Base-by-base conservation (phyloP, 805 yeast species). In the Suhomyces xylopsoci region DNA sequence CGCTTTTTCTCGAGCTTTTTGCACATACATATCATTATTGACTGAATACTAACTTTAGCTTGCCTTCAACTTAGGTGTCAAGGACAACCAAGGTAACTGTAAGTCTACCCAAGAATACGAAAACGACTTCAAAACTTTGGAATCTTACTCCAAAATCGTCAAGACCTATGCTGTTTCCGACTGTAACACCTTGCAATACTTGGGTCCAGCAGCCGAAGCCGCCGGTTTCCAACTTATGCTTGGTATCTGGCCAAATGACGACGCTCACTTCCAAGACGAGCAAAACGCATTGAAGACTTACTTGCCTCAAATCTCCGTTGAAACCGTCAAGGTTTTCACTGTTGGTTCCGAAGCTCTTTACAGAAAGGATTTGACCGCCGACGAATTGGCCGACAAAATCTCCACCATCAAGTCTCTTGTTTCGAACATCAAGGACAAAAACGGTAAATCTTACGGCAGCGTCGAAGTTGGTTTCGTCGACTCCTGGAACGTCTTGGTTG, bases 281-380 rank as follows among this genome's bases (percentile, higher is more conserved):
- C 81, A 88, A 70, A 67, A 67, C 25, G 96, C 97, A 46, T 79
- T 93, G 62, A 62, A 75, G 59, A 52, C 73, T 10, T 88, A 87
- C 71, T 81, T 93, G 70, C 96, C 97, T 62, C 73, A 63, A 30
- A 78, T 91, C 57, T 84, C 89, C 51, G 79, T 81, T 55, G 77
- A 82, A 49, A 82, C 90, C 58, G 80, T 93, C 63, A 82, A 84
- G 63, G 89, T 85, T 46, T 78, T 93, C 74, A 79, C 90, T 50
- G 98, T 93, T 59, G 98, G 98, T 59, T 91, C 97, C 24, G 98
- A 93, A 80, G 93, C 97, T 54, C 80, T 93, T 59, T 93, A 93
- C 83, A 90, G 98, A 80, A 83, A 71, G 40, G 98, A 93, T 69
- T 59, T 92, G 74, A 79, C 92, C 49, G 91, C 96, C 45, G 62